These are phyloP conservation scores for Ceratocystis cubensis DNA, from an alignment of 2,329 filamentous ascomycete genomes.

Conservation along the genomic window DNA sequence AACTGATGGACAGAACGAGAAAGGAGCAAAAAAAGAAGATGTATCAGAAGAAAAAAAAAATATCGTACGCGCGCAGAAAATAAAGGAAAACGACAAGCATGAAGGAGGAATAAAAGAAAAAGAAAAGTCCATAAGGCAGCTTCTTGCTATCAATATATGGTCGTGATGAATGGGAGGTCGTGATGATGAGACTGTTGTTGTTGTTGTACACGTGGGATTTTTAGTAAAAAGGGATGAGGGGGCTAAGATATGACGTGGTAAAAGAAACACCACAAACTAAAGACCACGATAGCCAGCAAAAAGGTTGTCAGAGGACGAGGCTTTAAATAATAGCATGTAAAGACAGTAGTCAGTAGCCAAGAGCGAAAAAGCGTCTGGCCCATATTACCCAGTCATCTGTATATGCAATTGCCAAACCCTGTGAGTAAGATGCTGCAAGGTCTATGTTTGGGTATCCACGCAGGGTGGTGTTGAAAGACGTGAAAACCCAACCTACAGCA, in stretches of 20 bases:
- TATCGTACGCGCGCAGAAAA: conserved; percentile 6
- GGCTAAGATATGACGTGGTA: neutral
- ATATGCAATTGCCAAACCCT: neutral
- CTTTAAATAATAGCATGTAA: neutral
- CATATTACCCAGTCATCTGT: neutral
- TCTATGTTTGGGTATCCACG: neutral
- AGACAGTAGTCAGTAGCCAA: neutral
- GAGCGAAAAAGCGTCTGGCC: neutral
- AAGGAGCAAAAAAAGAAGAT: conserved; percentile 9
- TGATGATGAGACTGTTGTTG: conserved; percentile 11
- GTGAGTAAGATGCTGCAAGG: neutral
- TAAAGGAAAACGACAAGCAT: conserved; percentile 13
- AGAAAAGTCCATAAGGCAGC: neutral
- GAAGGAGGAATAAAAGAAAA: neutral
- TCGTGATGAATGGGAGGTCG: conserved; percentile 9
- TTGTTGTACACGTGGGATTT: conserved; percentile 7
- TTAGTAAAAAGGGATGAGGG: neutral
- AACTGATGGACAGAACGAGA: neutral
- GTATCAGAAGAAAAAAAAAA: conserved; percentile 8
- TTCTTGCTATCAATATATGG: neutral
- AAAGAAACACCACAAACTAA: neutral
- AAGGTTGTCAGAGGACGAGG: neutral
- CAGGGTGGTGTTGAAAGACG: neutral
- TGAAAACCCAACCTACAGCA: neutral
- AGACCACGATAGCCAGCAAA: conserved; percentile 1